These are phyloP conservation scores for Claviceps arundinis DNA, from an alignment of 2,329 filamentous ascomycete genomes.

Conservation along the genomic window DNA sequence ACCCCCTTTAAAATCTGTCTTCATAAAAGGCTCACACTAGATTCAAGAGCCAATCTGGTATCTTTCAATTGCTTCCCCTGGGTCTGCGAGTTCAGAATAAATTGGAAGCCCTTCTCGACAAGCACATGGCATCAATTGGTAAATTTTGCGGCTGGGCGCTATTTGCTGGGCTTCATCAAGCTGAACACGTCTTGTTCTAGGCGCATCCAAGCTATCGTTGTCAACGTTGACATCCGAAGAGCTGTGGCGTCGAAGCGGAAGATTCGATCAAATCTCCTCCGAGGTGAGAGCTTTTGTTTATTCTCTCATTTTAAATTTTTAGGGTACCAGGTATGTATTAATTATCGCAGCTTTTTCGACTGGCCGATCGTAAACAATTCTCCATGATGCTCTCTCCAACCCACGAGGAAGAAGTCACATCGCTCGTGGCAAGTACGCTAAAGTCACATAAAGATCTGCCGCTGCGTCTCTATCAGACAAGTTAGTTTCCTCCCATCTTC, in stretches of 20 bases:
- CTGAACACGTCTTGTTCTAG: conserved; percentile 20
- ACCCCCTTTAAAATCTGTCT: background rate
- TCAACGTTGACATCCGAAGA: conserved; percentile 77
- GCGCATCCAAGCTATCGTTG: conserved; percentile 67
- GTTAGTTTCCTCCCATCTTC: conserved; percentile 31
- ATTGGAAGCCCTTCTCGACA: conserved; percentile 72
- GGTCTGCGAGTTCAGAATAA: conserved; percentile 82
- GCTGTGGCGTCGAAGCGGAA: conserved; percentile 73
- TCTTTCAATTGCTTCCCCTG: conserved; percentile 84
- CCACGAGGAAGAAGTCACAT: conserved; percentile 92
- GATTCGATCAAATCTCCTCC: conserved; percentile 56
- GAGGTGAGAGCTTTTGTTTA: conserved; percentile 39
- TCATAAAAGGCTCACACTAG: background rate
- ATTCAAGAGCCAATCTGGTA: conserved; percentile 64
- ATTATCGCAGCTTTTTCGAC: conserved; percentile 54
- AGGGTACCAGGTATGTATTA: conserved; percentile 8
- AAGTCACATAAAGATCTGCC: conserved; percentile 80
- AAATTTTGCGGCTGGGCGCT: conserved; percentile 7
- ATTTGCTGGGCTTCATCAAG: background rate
- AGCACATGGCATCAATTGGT: conserved; percentile 72
- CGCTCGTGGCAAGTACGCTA: conserved; percentile 57
- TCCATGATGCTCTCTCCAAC: conserved; percentile 76
- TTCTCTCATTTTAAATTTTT: background rate
- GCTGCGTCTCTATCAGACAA: conserved; percentile 79
- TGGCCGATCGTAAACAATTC: conserved; percentile 64